Conservation (phyloP, 2,329 filamentous ascomycete species). For the Fusarium pseudoanthophilum region DNA sequence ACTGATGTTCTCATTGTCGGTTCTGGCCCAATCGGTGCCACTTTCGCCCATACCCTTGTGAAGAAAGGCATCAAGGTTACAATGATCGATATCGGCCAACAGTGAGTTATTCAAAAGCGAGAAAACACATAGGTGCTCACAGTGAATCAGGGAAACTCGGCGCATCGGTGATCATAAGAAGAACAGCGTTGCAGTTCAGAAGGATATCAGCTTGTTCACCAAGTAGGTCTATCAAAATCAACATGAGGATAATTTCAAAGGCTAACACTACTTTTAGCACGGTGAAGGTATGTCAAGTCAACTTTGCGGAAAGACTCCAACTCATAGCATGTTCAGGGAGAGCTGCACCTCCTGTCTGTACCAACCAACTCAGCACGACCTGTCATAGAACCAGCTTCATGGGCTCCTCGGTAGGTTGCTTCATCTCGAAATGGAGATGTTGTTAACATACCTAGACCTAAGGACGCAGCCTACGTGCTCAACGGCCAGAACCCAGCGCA, state of each 20-base stretch:
- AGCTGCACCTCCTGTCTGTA: not conserved
- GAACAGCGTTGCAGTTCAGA: constrained; percentile 12
- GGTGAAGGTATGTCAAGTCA: not conserved
- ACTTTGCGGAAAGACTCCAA: too few relatives aligned
- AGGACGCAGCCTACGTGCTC: not conserved
- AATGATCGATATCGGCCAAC: constrained; percentile 9
- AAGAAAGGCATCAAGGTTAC: constrained; percentile 1
- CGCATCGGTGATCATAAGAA: constrained; percentile 7
- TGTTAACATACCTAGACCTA: too few relatives aligned
- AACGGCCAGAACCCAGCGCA: constrained; percentile 1
- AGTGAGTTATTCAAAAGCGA: too few relatives aligned
- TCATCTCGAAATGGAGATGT: too few relatives aligned
- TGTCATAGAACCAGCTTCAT: not conserved
- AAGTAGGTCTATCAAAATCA: not conserved
- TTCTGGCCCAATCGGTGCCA: constrained; percentile 4
- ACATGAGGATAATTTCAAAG: too few relatives aligned
- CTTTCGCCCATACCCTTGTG: not conserved
- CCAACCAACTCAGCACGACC: not conserved
- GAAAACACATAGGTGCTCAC: not conserved
- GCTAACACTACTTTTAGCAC: not conserved
- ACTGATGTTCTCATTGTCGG: constrained; percentile 6
- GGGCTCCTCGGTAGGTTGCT: too few relatives aligned
- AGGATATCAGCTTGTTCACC: constrained; percentile 9
- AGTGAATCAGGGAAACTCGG: not conserved
- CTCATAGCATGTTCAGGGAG: not conserved